Percentiles rank a stretch among this genome's conserved stretches.
These are phyloP conservation scores for Drechslerella coelobrocha DNA, from an alignment of 2,329 filamentous ascomycete species.

Conservation along the genomic window DNA sequence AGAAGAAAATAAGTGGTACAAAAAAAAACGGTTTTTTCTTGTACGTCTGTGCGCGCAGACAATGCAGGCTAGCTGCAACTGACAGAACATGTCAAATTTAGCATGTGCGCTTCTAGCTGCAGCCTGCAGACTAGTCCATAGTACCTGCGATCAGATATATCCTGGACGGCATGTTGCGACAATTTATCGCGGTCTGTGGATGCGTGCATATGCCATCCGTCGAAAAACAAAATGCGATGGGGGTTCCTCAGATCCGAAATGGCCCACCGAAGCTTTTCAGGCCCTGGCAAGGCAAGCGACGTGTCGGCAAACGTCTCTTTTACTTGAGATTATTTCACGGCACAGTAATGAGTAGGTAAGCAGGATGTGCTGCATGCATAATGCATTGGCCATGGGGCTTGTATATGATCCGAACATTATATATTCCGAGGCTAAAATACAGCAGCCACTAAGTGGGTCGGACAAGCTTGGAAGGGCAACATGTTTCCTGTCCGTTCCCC, in stretches of 20 bases:
- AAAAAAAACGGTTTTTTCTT: slow-evolving; percentile 33
- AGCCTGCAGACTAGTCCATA: not conserved
- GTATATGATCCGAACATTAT: slow-evolving; percentile 31
- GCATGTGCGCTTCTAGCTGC: slow-evolving; percentile 27
- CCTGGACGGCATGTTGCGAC: slow-evolving; percentile 9
- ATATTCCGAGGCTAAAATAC: slow-evolving; percentile 50
- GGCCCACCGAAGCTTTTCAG: not conserved
- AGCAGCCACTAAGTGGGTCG: slow-evolving; percentile 42
- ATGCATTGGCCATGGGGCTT: slow-evolving; percentile 17
- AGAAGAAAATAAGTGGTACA: slow-evolving; percentile 5
- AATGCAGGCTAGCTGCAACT: slow-evolving; percentile 1
- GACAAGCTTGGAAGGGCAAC: slow-evolving; percentile 15
- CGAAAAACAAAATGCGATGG: not conserved
- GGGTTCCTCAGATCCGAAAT: not conserved
- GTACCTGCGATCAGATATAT: not conserved
- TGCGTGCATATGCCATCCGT: not conserved
- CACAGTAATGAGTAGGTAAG: slow-evolving; percentile 12
- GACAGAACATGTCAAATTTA: slow-evolving; percentile 11
- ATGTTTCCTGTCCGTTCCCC: slow-evolving; percentile 5
- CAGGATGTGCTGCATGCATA: slow-evolving; percentile 18
- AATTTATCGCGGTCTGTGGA: slow-evolving; percentile 11
- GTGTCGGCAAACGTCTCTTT: not conserved
- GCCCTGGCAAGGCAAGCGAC: not conserved
- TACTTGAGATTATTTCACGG: not conserved
- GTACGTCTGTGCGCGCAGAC: slow-evolving; percentile 26